Evolutionary conservation across 306 rosid genomes (phyloP), one percentile per base, ranked within the genome.

Genomic region (Vigna mungo): DNA sequence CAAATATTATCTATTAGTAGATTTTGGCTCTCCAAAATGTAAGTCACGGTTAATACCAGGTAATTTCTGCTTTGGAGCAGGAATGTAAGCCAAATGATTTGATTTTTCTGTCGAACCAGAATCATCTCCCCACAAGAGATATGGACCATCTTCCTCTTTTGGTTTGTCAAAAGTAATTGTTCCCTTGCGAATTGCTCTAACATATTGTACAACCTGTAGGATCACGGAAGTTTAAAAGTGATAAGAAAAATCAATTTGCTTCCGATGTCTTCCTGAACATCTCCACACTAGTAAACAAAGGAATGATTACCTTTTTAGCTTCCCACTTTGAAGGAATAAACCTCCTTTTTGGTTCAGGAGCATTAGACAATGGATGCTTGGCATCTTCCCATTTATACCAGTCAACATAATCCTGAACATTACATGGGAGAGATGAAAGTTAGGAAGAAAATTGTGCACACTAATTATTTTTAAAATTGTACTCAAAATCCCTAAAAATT

Each of bases 271-370:
- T 39, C 68, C 63, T 1, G 47, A 58, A 64, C 41, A 51, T 71
- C 58, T 74, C 36, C 60, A 39, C 7, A 44, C 60, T 58, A 78
- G 27, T 43, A 73, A 53, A 74, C 20, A 30, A 75, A 58, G 15
- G 47, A 41, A 77, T 13, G 15, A 27, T 72, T 77, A 90, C 98
- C 92, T 86, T 90, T 84, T 86, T 92, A 71, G 88, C 87, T 81
- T 95, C 98, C 94, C 96, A 92, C 71, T 92, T 92, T 51, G 98
- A 95, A 80, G 91, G 98, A 87, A 92, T 89, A 71, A 95, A 92
- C 81, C 98, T 89, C 78, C 97, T 87, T 89, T 95, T 95, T 52
- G 99, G 99, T 80, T 95, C 99, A 21, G 99, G 97, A 55, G 95
- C 97, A 76, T 86, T 92, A 82, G 97, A 90, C 75, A 95, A 80